These are phyloP conservation scores for Stephania japonica DNA, from an alignment of 164 flowering plant species.

Conservation along the genomic window DNA sequence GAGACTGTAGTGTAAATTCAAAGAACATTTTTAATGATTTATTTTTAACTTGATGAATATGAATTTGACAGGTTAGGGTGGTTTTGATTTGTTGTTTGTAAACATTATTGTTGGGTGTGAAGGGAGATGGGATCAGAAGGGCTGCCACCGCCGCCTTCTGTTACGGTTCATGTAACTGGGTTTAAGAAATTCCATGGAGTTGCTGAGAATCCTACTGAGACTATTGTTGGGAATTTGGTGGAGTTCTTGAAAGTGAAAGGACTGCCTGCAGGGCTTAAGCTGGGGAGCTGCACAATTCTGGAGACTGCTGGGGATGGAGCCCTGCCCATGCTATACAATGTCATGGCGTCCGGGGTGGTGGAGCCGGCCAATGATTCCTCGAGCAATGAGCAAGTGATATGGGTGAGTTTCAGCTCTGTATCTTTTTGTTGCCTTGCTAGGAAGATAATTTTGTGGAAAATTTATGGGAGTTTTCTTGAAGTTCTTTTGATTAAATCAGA, in stretches of 20 bases:
- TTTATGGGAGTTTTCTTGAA: neutral
- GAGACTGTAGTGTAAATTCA: too few species aligned
- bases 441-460: neutral
- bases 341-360: slow-evolving; percentile 48
- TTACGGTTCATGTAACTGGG: slow-evolving; percentile 28
- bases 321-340: slow-evolving; percentile 49
- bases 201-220: slow-evolving; percentile 47
- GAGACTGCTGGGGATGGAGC: slow-evolving; percentile 96
- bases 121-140: slow-evolving; percentile 32
- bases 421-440: neutral
- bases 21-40: too few species aligned
- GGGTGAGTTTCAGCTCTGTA: slow-evolving; percentile 42
- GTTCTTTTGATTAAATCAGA: neutral
- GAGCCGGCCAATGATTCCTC: slow-evolving; percentile 32
- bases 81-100: neutral
- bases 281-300: slow-evolving; percentile 83
- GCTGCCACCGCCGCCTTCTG: slow-evolving; percentile 4
- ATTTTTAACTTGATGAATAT: too few species aligned
- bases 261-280: slow-evolving; percentile 58
- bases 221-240: slow-evolving; percentile 61
- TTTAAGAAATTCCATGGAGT: slow-evolving; percentile 35
- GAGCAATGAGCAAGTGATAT: slow-evolving; percentile 41
- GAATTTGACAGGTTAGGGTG: too few species aligned
- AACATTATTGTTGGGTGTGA: neutral
- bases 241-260: slow-evolving; percentile 62